Percentiles rank a stretch among this genome's conserved stretches.
Evolutionary conservation across 768 basidiomycete genomes (phyloP).

Genomic region (Pulveroboletus frians): DNA sequence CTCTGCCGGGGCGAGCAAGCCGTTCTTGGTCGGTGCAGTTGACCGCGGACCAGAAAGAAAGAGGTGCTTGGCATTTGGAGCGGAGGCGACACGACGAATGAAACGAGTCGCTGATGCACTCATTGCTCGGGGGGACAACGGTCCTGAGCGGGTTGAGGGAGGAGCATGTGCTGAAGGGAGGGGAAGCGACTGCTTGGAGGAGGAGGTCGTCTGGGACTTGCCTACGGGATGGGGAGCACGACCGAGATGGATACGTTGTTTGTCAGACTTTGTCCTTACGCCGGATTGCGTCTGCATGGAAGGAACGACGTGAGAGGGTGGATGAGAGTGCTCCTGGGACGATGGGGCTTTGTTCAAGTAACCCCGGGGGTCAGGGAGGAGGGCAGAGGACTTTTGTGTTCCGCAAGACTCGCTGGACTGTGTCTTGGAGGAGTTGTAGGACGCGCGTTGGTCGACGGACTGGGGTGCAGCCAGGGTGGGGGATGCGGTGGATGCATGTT

Average conservation of each 20-base stretch:
- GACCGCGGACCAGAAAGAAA: slow-evolving; percentile 62
- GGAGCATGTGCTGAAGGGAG: slow-evolving; percentile 25
- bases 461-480: slow-evolving; percentile 51
- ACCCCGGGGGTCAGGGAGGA: slow-evolving; percentile 25
- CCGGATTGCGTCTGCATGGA: slow-evolving; percentile 25
- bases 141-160: slow-evolving; percentile 38
- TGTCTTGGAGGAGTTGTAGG: slow-evolving; percentile 74
- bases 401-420: slow-evolving; percentile 62
- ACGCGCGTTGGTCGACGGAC: slow-evolving; percentile 59
- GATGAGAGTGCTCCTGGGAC: slow-evolving; percentile 11
- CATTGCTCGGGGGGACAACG: slow-evolving; percentile 64
- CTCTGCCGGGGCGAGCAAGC: slow-evolving; percentile 68
- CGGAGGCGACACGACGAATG: slow-evolving; percentile 91
- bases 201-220: slow-evolving; percentile 27
- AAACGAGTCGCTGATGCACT: slow-evolving; percentile 79
- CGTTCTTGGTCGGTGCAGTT: slow-evolving; percentile 64
- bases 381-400: slow-evolving; percentile 27
- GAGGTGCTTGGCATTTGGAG: slow-evolving; percentile 92
- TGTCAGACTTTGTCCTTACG: slow-evolving; percentile 44
- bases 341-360: slow-evolving; percentile 9
- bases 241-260: slow-evolving; percentile 44
- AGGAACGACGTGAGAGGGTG: slow-evolving; percentile 13
- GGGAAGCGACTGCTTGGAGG: slow-evolving; percentile 40
- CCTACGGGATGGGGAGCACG: slow-evolving; percentile 35
- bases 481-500: slow-evolving; percentile 33